A percentile compares a stretch with the other conserved stretches of the same genome.
Conservation (phyloP, 306 rosid genomes). For the Clitoria ternatea region DNA sequence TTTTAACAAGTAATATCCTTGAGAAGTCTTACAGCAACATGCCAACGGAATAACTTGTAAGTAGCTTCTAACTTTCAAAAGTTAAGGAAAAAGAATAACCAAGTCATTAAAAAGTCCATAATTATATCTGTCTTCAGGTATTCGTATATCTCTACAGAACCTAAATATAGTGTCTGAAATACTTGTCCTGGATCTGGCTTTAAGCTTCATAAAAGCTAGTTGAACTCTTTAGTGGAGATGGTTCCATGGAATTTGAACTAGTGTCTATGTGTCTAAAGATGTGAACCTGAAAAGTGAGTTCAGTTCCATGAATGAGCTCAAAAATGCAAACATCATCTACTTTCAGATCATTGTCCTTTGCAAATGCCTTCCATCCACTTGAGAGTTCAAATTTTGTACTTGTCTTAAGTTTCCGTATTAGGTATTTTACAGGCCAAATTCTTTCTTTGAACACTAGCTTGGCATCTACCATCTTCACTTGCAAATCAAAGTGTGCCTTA, state of each 20-base stretch:
- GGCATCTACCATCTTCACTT: not conserved
- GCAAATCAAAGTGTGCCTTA: not conserved
- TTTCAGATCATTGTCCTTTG: slow-evolving; percentile 4
- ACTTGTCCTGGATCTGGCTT: too few relatives aligned
- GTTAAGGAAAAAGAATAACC: too few relatives aligned
- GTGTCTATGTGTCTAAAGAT: not conserved
- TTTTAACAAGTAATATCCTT: too few relatives aligned
- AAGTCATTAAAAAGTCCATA: too few relatives aligned
- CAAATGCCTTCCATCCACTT: slow-evolving; percentile 36
- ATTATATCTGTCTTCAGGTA: too few relatives aligned
- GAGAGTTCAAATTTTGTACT: not conserved
- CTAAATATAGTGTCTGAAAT: too few relatives aligned
- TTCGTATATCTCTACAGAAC: too few relatives aligned
- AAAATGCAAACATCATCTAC: slow-evolving; percentile 24
- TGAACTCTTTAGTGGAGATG: too few relatives aligned
- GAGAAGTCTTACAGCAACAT: too few relatives aligned
- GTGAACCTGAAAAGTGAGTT: not conserved
- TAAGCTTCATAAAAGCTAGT: too few relatives aligned
- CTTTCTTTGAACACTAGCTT: not conserved
- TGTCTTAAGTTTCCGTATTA: fast-evolving
- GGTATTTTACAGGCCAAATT: slow-evolving; percentile 8
- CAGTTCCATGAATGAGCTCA: slow-evolving; percentile 4
- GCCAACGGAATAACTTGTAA: not conserved
- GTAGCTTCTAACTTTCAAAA: too few relatives aligned
- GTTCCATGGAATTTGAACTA: too few relatives aligned